Percentiles rank a stretch among this genome's conserved stretches.
phyloP scores from a whole-genome alignment of 78 protist genomes.

The Dictyostelium intermedium region DNA sequence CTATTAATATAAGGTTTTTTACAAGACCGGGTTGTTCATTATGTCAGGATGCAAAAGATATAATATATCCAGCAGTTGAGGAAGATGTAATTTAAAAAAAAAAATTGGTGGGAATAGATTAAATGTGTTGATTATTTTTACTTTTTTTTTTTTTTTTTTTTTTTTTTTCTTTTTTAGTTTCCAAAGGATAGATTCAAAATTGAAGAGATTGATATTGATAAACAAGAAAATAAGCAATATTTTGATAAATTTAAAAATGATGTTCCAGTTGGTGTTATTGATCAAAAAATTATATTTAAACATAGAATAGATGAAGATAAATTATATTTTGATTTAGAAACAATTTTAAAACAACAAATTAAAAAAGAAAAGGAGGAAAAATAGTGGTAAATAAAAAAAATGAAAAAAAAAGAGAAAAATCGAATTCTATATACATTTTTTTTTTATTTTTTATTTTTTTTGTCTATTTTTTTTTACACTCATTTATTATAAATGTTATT shows the following conservation, averaged over 20 bases:
- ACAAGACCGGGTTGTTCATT: conserved; percentile 56
- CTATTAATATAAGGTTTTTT: conserved; percentile 19
- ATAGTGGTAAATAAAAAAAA: neutral
- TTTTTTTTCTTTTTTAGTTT: neutral
- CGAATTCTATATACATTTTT: neutral
- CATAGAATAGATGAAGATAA: conserved; percentile 66
- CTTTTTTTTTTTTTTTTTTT: neutral
- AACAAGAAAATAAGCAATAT: conserved; percentile 22
- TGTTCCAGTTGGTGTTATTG: conserved; percentile 52
- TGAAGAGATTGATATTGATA: conserved; percentile 42
- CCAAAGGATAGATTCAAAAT: neutral
- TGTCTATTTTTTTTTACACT: neutral
- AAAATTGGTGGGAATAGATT: no score
- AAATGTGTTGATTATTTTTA: no score
- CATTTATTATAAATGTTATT: neutral
- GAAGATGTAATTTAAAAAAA: conserved; percentile 18
- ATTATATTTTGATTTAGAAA: conserved; percentile 37
- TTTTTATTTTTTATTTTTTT: neutral
- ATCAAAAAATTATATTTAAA: conserved; percentile 34
- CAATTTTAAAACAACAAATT: conserved; percentile 1
- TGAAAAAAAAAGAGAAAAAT: neutral
- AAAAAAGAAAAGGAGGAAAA: neutral
- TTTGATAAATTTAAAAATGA: conserved; percentile 38
- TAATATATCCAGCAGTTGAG: conserved; percentile 28
- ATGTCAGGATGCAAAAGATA: conserved; percentile 42